Conservation (phyloP, 2,329 filamentous ascomycete genomes). For the Sporothrix sp. region DNA sequence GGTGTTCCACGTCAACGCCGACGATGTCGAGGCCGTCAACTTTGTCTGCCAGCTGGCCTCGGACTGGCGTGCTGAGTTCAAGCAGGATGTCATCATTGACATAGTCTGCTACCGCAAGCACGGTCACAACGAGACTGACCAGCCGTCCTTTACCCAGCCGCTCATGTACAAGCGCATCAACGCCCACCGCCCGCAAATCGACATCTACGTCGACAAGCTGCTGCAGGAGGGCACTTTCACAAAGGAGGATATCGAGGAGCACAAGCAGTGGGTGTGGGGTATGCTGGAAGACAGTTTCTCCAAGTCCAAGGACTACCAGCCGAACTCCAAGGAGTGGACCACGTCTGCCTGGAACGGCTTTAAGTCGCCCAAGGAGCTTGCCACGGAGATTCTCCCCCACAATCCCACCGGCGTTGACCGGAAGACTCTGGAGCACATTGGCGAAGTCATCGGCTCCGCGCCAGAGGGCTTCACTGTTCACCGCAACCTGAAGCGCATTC, state of each 20-base stretch:
- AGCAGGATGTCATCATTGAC: slow-evolving; percentile 95
- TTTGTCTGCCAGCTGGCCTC: slow-evolving; percentile 95
- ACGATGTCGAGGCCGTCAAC: slow-evolving; percentile 97
- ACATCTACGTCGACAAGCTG: slow-evolving; percentile 86
- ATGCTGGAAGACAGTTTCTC: slow-evolving; percentile 98
- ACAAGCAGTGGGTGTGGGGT: slow-evolving; percentile 99
- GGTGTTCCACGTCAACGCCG: slow-evolving; percentile 98
- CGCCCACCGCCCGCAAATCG: slow-evolving; percentile 72
- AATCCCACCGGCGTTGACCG: slow-evolving; percentile 71
- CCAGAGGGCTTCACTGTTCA: slow-evolving; percentile 85
- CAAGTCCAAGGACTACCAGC: slow-evolving; percentile 95
- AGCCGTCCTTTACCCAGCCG: slow-evolving; percentile 98
- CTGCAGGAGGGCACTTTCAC: slow-evolving; percentile 89
- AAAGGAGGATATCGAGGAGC: slow-evolving; percentile 95
- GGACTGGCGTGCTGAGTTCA: slow-evolving; percentile 98
- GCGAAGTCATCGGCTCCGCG: slow-evolving; percentile 62
- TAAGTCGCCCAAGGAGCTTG: slow-evolving; percentile 96
- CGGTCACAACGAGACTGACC: slow-evolving; percentile 98
- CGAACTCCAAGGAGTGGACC: slow-evolving; percentile 94
- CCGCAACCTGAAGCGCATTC: slow-evolving; percentile 94
- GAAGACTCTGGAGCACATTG: slow-evolving; percentile 71
- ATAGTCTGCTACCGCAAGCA: slow-evolving; percentile 98
- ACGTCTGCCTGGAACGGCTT: slow-evolving; percentile 99
- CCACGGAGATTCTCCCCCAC: slow-evolving; percentile 87
- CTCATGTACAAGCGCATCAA: slow-evolving; percentile 98